Base-by-base conservation (phyloP, 805 yeast genomes). In the Ogataea paraovalis region DNA sequence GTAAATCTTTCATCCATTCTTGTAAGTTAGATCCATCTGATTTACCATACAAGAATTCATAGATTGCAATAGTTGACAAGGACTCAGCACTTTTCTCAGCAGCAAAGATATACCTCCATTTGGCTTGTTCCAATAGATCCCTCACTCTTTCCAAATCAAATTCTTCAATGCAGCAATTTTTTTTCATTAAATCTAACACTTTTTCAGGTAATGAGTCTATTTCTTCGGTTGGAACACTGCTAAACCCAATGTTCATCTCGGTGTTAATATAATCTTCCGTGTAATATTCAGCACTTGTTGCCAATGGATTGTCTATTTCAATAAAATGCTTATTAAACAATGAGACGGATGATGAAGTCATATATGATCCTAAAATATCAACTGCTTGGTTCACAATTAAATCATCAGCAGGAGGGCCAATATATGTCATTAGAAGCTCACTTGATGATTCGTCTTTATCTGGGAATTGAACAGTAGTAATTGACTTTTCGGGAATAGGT, bases 371-470 rank as follows among this genome's bases (percentile, higher is more conserved):
- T 14, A 94, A 54, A 43, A 85, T 73, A 42, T 86, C 85, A 19
- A 89, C 64, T 0, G 97, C 97, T 37, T 83, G 72, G 60, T 80
- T 82, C 6, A 69, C 69, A 19, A 81, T 60, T 13, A 71, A 61
- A 38, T 84, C 79, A 9, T 66, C 60, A 34, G 76, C 77, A 13
- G 72, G 68, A 8, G 96, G 96, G 7, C 97, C 97, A 43, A 87
- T 74, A 92, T 96, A 91, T 3, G 86, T 71, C 22, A 94, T 66
- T 16, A 75, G 59, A 1, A 88, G 59, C 57, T 87, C 94, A 33
- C 96, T 96, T 65, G 82, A 78, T 12, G 86, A 73, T 66, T 90
- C 97, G 60, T 89, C 96, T 48, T 80, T 75, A 58, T 94, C 98
- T 2, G 98, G 96, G 59, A 94, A 94, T 49, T 81, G 83, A 22